Base-by-base conservation (phyloP, 768 basidiomycete species). In the Termitomyces sp. region DNA sequence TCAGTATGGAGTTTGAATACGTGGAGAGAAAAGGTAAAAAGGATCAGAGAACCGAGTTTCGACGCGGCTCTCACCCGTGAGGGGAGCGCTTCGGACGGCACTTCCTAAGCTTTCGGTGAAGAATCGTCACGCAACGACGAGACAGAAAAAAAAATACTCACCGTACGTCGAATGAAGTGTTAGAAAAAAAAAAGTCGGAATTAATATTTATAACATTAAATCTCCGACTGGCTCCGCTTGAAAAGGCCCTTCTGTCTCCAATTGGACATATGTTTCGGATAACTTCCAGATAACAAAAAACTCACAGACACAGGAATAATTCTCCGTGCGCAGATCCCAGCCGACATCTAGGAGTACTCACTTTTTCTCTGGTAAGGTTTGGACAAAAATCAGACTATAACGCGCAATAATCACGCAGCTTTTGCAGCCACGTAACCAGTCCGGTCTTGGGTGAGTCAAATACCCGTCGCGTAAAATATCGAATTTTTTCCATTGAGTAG, bases 11-110 rank as follows among this genome's bases (percentile, higher is more conserved):
- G 37, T 38, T 38, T 6, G 9, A 14, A 43, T 30, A 47, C 11
- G 37, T 52, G 53, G 61, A 47, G 17, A 64, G 1, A 33, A 10
- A 33, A 33, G 23, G 23, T 48, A 61, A 64, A 55, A 63, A 61
- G 57, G 61, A 63, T 80, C 79, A 80, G 78, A 78, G 78, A 79
- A 78, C 79, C 79, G 76, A 70, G 73, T 70, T 62, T 75, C 78
- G 77, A 78, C 78, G 62, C 62, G 71, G 73, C 71, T 68, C 64
- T 68, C 67, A 69, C 64, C 65, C 62, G 48, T 51, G 46, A 62
- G 68, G 63, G 68, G 66, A 70, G 68, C 62, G 72, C 71, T 78
- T 80, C 77, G 71, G 79, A 79, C 79, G 79, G 79, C 79, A 80
- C 79, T 80, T 80, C 79, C 79, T 80, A 79, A 70, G 72, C 67